A percentile compares a stretch with the other conserved stretches of the same genome.
phyloP scores from a whole-genome alignment of 2,329 filamentous ascomycete species.

The Didymella pomorum region DNA sequence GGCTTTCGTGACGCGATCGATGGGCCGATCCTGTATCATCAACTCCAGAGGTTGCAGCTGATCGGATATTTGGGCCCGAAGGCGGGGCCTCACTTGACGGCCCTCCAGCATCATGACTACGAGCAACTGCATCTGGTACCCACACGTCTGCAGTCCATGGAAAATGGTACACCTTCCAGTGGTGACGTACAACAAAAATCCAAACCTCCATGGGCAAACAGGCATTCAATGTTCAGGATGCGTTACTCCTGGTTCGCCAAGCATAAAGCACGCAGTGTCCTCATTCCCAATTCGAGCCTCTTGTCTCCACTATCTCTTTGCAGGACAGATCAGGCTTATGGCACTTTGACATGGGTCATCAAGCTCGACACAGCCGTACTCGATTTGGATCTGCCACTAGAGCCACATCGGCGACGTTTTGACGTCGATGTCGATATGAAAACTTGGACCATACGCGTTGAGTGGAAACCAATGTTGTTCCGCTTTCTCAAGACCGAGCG shows the following conservation, averaged over 20 bases:
- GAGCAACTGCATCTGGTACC: constrained; percentile 29
- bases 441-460: constrained; percentile 17
- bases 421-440: constrained; percentile 22
- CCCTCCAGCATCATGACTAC: constrained; percentile 26
- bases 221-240: constrained; percentile 35
- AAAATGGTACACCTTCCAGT: background rate
- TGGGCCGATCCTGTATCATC: constrained; percentile 35
- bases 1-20: constrained; percentile 46
- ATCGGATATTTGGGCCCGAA: constrained; percentile 33
- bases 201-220: constrained; percentile 26
- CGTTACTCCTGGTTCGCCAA: constrained; percentile 30
- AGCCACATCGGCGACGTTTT: constrained; percentile 13
- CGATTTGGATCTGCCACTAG: constrained; percentile 33
- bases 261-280: background rate
- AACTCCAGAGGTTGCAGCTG: constrained; percentile 32
- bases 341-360: constrained; percentile 38
- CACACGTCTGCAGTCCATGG: constrained; percentile 17
- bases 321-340: constrained; percentile 23
- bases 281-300: background rate
- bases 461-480: constrained; percentile 38
- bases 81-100: background rate
- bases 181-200: background rate
- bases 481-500: constrained; percentile 36
- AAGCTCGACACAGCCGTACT: constrained; percentile 37
- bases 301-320: constrained; percentile 21